Base-by-base conservation (phyloP, 495 filamentous ascomycete species). In the Rostrohypoxylon terebratum region DNA sequence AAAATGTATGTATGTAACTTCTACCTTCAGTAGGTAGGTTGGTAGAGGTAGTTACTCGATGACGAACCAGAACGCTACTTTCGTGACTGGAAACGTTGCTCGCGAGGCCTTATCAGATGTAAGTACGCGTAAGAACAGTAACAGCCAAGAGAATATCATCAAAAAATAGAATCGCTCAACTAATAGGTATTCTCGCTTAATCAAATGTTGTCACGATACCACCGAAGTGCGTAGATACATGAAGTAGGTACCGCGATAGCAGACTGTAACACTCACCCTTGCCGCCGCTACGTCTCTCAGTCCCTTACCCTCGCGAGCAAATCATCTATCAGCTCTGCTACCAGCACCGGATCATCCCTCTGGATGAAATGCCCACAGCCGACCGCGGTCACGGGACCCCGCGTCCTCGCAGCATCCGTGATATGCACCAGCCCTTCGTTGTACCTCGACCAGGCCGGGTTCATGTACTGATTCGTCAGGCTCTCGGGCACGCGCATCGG, bases 301-400 rank as follows among this genome's bases (percentile, higher is more conserved):
- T 57, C 60, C 3, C 2, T 3, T 3, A 73, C 18, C 7, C 34
- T 42, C 57, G 4, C 36, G 1, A 88, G 57, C 44, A 90, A 54
- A 4, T 71, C 74, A 54, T 73, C 69, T n/a, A 86, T 73, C 70
- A 89, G 82, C 36, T 71, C 73, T 0, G 82, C 83, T 14, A 91
- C 89, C 71, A 90, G 83, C n/a, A 50, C 74, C 18, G 89, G 89
- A 63, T 87, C 83, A 69, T 91, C 88, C 69, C 75, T 86, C 71
- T 90, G 89, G 34, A 91, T 83, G 71, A 91, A 91, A 74, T 91
- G 88, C 0, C 89, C 88, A 45, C 87, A 87, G 0, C 79, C 79
- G 11, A 80, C 79, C 0, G 89, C 89, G 51, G 85, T 82, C 11
- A 89, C 69, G 5, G 87, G 84, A 0, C 86, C 84, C 4, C 77